Evolutionary conservation across 345 rosid species (phyloP), one percentile per base, ranked within the genome.

Genomic region (Bruguiera gymnorhiza): DNA sequence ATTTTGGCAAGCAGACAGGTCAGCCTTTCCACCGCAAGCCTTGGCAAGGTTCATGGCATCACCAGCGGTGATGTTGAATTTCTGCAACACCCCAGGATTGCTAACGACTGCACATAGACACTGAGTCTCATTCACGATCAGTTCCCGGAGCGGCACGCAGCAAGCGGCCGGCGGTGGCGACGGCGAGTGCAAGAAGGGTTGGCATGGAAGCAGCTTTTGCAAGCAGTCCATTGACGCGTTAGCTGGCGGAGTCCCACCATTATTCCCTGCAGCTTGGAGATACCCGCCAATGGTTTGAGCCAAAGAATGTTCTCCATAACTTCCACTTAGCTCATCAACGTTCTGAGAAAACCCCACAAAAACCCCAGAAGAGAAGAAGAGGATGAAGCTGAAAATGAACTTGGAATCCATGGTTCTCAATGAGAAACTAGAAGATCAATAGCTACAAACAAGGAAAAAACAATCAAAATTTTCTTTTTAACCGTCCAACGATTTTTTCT

Each of bases 31-130:
- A n/a, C 86, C 90, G 32, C 96, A 88, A 0, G 84, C 69, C 46
- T 77, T 79, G 7, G 90, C 81, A 56, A 90, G 82, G 6, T 68
- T 76, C 26, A 86, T 55, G 32, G 90, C 90, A 3, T 78, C 75
- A 4, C 79, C 85, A 27, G 34, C 60, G 26, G 90, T 83, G 54
- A 86, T 7, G 30, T 83, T 82, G n/a, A 85, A 5, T 19, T 63
- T 6, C 67, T 80, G 73, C 70, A 84, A 63, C 1, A 76, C 9
- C 3, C 10, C 67, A 2, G 79, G 78, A 37, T 83, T 53, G 51
- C 57, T 52, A 6, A 85, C 68, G 29, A 71, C 80, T 37, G 63
- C 51, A 70, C 93, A 88, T 3, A 90, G 81, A 71, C 96, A 90
- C 26, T 65, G 54, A 0, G 67, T 13, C 0, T 84, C 80, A 1